phyloP scores from a whole-genome alignment of 208 protist species.

The Giardia duodenalis region DNA sequence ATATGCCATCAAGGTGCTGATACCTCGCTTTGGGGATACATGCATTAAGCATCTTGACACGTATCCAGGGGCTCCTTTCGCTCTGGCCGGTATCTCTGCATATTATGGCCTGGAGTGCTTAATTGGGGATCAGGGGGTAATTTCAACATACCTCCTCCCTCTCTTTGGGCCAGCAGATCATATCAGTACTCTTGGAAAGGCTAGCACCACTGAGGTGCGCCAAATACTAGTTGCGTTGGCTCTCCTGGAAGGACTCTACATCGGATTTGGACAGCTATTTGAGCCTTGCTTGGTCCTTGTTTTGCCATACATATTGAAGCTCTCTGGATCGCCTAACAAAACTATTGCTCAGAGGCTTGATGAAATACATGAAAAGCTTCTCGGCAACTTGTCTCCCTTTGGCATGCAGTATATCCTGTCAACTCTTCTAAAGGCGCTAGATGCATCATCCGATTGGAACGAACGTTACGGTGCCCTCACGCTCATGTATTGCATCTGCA shows the following conservation, averaged over 20 bases:
- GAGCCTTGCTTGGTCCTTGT: not conserved
- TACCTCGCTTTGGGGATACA: not conserved
- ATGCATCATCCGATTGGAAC: not conserved
- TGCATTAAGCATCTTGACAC: not conserved
- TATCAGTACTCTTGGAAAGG: too few species aligned
- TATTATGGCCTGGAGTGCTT: not conserved
- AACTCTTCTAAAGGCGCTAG: not conserved
- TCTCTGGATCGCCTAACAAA: not conserved
- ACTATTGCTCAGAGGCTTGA: not conserved
- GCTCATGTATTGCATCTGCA: not conserved
- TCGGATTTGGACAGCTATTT: not conserved
- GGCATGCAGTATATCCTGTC: not conserved
- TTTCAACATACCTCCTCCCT: not conserved
- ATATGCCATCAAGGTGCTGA: not conserved
- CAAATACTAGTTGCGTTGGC: not conserved
- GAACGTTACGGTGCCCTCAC: not conserved
- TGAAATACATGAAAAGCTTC: not conserved
- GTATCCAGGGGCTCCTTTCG: not conserved
- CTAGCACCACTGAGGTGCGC: not conserved
- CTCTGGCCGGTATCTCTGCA: not conserved
- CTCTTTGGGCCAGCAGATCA: too few species aligned
- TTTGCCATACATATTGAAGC: not conserved
- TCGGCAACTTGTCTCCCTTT: not conserved
- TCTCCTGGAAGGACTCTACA: not conserved
- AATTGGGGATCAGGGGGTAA: not conserved